A percentile compares a stretch with the other conserved stretches of the same genome.
These are phyloP conservation scores for Backusella westeae DNA, from an alignment of 192 early-diverging fungal species.

Conservation along the genomic window DNA sequence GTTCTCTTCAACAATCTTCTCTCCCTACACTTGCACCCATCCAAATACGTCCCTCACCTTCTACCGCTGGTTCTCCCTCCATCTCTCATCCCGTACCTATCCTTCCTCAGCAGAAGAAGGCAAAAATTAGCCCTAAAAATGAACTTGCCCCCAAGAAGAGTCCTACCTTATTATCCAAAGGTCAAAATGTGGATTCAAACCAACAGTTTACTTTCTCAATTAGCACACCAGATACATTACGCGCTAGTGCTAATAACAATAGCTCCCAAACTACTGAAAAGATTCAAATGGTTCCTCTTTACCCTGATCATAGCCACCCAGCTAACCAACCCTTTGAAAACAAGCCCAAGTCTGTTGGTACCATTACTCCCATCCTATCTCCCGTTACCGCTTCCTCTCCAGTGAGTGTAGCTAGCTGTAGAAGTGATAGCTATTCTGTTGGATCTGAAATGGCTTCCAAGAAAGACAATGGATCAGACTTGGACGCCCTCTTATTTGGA, in stretches of 20 bases:
- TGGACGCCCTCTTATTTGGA: not conserved
- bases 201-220: slow-evolving; percentile 23
- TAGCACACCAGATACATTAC: slow-evolving; percentile 16
- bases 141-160: not conserved
- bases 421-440: not conserved
- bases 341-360: not conserved
- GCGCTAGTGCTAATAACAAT: not conserved
- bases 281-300: slow-evolving; percentile 14
- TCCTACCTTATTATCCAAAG: not conserved
- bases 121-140: not conserved
- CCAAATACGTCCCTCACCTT: not conserved
- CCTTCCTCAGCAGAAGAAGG: not conserved
- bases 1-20: not conserved
- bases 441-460: not conserved
- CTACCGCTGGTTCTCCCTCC: not conserved
- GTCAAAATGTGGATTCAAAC: not conserved
- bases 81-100: not conserved
- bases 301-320: slow-evolving; percentile 14
- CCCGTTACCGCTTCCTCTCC: not conserved
- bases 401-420: not conserved
- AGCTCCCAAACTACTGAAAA: not conserved
- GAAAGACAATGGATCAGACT: not conserved
- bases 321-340: not conserved
- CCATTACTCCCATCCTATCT: not conserved
- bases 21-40: not conserved